These are phyloP conservation scores for Barnettozyma hawaiiensis DNA, from an alignment of 1,139 yeast species.

Conservation along the genomic window DNA sequence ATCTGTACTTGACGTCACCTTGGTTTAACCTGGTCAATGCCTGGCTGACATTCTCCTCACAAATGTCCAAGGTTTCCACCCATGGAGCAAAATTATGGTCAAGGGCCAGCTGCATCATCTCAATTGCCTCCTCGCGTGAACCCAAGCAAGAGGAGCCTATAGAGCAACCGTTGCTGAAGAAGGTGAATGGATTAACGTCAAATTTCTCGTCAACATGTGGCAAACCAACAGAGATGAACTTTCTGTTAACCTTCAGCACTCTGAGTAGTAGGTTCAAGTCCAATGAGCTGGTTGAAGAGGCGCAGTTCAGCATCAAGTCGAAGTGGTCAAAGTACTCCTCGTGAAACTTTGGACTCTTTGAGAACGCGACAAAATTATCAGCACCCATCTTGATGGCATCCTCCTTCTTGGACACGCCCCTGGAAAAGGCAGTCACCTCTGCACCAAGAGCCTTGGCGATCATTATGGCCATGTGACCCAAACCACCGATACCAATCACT, in stretches of 20 bases:
- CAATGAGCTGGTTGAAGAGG: constrained; percentile 40
- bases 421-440: constrained; percentile 49
- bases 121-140: constrained; percentile 48
- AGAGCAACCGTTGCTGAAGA: constrained; percentile 39
- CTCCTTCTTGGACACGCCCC: constrained; percentile 42
- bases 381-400: constrained; percentile 52
- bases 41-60: constrained; percentile 44
- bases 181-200: constrained; percentile 39
- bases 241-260: constrained; percentile 39
- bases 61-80: constrained; percentile 53
- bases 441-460: constrained; percentile 55
- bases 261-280: constrained; percentile 34
- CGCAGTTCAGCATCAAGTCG: constrained; percentile 47
- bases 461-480: constrained; percentile 56
- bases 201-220: constrained; percentile 41
- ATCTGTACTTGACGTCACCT: constrained; percentile 60
- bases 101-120: constrained; percentile 49
- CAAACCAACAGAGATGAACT: constrained; percentile 51
- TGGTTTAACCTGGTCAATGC: constrained; percentile 45
- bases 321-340: constrained; percentile 31
- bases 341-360: constrained; percentile 38
- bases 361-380: constrained; percentile 45
- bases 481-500: constrained; percentile 54
- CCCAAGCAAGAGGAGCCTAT: constrained; percentile 34
- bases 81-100: constrained; percentile 49